Percentiles rank a stretch among this genome's conserved stretches.
Evolutionary conservation across 1,284 basidiomycete species (phyloP).

Genomic region (Sporisorium scitamineum): DNA sequence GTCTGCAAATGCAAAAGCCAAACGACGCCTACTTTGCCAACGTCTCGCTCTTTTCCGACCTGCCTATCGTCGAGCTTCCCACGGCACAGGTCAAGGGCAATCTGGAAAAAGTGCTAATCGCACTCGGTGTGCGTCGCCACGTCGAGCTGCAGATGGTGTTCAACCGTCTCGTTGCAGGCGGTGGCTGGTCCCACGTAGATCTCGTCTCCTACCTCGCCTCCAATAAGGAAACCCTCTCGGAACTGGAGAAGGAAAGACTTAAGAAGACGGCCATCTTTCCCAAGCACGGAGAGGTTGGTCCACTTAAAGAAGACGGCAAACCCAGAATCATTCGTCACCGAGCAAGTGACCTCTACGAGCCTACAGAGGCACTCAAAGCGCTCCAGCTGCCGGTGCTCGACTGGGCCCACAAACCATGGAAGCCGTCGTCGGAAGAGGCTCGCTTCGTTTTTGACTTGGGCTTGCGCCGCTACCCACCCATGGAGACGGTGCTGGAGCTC

Average conservation of each 20-base stretch:
- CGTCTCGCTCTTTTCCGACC: constrained; percentile 87
- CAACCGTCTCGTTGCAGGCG: constrained; percentile 70
- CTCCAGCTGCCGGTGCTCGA: constrained; percentile 85
- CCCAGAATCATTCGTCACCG: constrained; percentile 56
- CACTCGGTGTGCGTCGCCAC: constrained; percentile 87
- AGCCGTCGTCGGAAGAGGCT: constrained; percentile 72
- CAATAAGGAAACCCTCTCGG: constrained; percentile 79
- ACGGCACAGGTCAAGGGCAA: constrained; percentile 78
- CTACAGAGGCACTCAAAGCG: constrained; percentile 78
- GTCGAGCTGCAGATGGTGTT: constrained; percentile 75
- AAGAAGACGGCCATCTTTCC: constrained; percentile 83
- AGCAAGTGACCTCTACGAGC: constrained; percentile 77
- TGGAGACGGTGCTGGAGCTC: constrained; percentile 73
- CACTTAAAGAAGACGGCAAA: constrained; percentile 58
- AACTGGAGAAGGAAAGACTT: constrained; percentile 80
- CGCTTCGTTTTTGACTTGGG: constrained; percentile 86
- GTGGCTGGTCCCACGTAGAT: constrained; percentile 71
- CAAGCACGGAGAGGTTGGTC: constrained; percentile 72
- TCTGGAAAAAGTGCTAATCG: constrained; percentile 81
- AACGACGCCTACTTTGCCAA: constrained; percentile 87
- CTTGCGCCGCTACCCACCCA: constrained; percentile 78
- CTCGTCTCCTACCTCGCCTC: constrained; percentile 77
- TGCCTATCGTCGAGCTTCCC: constrained; percentile 80
- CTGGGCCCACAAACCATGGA: constrained; percentile 77
- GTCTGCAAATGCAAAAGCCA: constrained; percentile 80